phyloP scores from a whole-genome alignment of 2,329 filamentous ascomycete species.

The Penicillium hordei region DNA sequence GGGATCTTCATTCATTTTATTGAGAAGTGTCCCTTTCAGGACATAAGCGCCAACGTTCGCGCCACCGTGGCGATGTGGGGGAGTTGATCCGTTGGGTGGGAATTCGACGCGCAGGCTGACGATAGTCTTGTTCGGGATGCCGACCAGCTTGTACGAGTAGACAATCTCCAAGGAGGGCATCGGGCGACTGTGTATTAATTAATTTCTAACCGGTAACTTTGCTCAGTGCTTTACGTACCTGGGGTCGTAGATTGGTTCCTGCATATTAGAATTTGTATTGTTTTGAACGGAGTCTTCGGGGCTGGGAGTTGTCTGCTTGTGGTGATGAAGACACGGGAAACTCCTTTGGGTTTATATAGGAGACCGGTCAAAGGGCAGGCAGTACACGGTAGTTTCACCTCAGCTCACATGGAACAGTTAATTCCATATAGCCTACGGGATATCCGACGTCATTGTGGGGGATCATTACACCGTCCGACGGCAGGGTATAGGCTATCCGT shows the following conservation, averaged over 20 bases:
- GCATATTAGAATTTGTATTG: conserved; percentile 9
- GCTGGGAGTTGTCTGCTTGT: not conserved
- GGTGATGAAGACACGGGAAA: not conserved
- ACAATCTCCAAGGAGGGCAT: conserved; percentile 29
- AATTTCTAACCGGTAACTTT: not conserved
- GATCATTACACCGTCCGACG: not conserved
- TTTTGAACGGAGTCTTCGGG: not conserved
- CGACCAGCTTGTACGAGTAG: conserved; percentile 39
- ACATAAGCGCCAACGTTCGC: conserved; percentile 46
- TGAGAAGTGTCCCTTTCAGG: conserved; percentile 42
- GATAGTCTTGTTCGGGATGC: conserved; percentile 44
- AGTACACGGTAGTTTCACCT: not conserved
- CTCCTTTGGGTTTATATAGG: not conserved
- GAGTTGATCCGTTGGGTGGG: conserved; percentile 43
- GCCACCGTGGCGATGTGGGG: conserved; percentile 50
- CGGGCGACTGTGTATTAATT: conserved; percentile 25
- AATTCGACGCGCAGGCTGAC: conserved; percentile 42
- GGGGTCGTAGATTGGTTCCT: conserved; percentile 26
- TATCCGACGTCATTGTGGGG: not conserved
- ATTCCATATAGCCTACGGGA: not conserved
- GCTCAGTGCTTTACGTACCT: conserved; percentile 7
- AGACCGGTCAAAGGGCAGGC: not conserved
- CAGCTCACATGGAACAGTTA: not conserved
- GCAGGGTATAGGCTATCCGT: conserved; percentile 16
- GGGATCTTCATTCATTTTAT: conserved; percentile 52